Evolutionary conservation across 805 yeast genomes (phyloP).

Genomic region (Spathaspora sp.): DNA sequence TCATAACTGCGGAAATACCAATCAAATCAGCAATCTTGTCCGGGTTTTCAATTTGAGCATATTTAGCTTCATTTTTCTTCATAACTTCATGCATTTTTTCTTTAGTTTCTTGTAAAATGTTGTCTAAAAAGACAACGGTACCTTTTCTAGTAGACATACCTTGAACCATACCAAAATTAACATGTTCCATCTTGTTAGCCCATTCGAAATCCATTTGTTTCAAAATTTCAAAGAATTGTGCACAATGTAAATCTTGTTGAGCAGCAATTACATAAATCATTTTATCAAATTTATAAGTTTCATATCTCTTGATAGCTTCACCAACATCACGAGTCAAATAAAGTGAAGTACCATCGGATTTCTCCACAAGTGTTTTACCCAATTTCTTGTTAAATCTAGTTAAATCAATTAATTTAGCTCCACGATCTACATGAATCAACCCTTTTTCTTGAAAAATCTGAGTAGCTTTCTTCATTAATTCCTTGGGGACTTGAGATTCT

Average conservation of each 20-base stretch:
- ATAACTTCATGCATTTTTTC: slow-evolving; percentile 94
- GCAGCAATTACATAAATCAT: slow-evolving; percentile 94
- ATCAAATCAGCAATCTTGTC: slow-evolving; percentile 92
- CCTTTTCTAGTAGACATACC: slow-evolving; percentile 99
- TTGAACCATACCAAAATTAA: slow-evolving; percentile 95
- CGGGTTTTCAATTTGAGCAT: slow-evolving; percentile 89
- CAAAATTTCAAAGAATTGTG: slow-evolving; percentile 91
- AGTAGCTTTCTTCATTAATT: slow-evolving; percentile 63
- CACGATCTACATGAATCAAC: slow-evolving; percentile 79
- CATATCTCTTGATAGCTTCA: slow-evolving; percentile 89
- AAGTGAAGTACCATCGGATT: slow-evolving; percentile 92
- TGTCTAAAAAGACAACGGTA: slow-evolving; percentile 96
- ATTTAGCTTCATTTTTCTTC: slow-evolving; percentile 87
- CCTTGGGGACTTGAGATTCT: slow-evolving; percentile 87
- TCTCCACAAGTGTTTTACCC: slow-evolving; percentile 89
- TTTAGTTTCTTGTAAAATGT: slow-evolving; percentile 88
- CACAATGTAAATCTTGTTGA: slow-evolving; percentile 92
- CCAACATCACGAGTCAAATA: slow-evolving; percentile 96
- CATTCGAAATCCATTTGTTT: slow-evolving; percentile 87
- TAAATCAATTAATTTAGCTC: slow-evolving; percentile 86
- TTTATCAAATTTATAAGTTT: slow-evolving; percentile 82
- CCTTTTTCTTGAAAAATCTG: slow-evolving; percentile 61
- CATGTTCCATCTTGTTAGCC: slow-evolving; percentile 77
- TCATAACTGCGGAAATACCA: slow-evolving; percentile 97
- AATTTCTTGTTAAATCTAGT: slow-evolving; percentile 82